Evolutionary conservation across 495 filamentous ascomycete species (phyloP).

Genomic region (Chaetomium fimeti): DNA sequence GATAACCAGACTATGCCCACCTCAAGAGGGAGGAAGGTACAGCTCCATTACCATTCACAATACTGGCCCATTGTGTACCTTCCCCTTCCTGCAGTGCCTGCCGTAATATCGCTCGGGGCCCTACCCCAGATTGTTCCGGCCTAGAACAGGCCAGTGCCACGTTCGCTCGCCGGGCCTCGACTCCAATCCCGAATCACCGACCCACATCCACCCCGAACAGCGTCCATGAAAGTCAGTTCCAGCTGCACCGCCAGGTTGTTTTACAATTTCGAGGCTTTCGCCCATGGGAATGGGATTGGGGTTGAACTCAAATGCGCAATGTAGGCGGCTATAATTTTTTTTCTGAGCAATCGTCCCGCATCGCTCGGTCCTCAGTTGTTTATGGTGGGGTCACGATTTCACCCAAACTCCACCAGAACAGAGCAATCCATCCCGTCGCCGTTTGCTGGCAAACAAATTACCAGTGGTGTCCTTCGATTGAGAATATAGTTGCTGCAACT

Average conservation of each 20-base stretch:
- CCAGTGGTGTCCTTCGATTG: neutral
- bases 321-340: neutral
- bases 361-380: neutral
- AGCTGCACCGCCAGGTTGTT: neutral
- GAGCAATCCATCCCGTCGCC: neutral
- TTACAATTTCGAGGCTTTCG: neutral
- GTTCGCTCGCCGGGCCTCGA: too few species aligned
- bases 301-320: neutral
- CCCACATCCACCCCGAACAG: neutral
- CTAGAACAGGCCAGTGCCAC: too few species aligned
- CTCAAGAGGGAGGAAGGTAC: too few species aligned
- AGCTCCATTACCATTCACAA: too few species aligned
- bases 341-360: neutral
- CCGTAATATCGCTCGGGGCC: too few species aligned
- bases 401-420: neutral
- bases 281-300: neutral
- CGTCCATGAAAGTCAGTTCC: neutral
- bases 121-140: too few species aligned
- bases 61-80: too few species aligned
- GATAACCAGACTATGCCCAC: too few species aligned
- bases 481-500: neutral
- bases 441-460: constrained; percentile 1
- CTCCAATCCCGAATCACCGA: too few species aligned
- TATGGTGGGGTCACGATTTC: constrained; percentile 1
- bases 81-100: too few species aligned